These are phyloP conservation scores for Pinguiococcus pyrenoidosus DNA, from an alignment of 108 stramenopile genomes.

Conservation along the genomic window DNA sequence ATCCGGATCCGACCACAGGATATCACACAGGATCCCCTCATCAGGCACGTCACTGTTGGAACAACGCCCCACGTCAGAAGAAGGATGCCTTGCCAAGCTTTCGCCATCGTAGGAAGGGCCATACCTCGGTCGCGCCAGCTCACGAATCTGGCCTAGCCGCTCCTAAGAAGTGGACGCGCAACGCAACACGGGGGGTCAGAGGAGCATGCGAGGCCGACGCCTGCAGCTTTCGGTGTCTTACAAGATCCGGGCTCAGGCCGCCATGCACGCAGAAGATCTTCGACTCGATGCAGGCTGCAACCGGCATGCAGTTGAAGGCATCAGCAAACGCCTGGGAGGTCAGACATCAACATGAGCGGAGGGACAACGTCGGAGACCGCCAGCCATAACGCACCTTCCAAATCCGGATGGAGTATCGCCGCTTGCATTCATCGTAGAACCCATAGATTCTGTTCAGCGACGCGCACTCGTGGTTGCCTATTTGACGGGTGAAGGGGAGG, in stretches of 20 bases:
- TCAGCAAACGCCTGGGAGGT: slow-evolving; percentile 54
- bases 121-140: too few species aligned
- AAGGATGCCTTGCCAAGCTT: too few species aligned
- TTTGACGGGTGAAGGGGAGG: too few species aligned
- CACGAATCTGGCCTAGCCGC: slow-evolving; percentile 36
- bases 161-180: too few species aligned
- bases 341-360: too few species aligned
- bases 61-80: too few species aligned
- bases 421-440: slow-evolving; percentile 93
- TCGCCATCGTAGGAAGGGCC: too few species aligned
- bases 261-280: slow-evolving; percentile 50
- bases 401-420: slow-evolving; percentile 40
- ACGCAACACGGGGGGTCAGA: too few species aligned
- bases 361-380: too few species aligned
- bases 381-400: slow-evolving; percentile 67
- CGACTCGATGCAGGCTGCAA: slow-evolving; percentile 43
- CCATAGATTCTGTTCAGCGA: slow-evolving; percentile 99
- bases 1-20: slow-evolving; percentile 87
- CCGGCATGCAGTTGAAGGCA: slow-evolving; percentile 46
- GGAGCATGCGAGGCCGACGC: too few species aligned
- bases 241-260: slow-evolving; percentile 59
- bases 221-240: too few species aligned
- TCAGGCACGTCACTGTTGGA: slow-evolving; percentile 42
- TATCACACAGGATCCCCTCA: slow-evolving; percentile 68
- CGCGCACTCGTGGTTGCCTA: slow-evolving; percentile 98